A percentile compares a stretch with the other conserved stretches of the same genome.
Evolutionary conservation across 495 filamentous ascomycete genomes (phyloP).

Genomic region (Hypoxylon intermedium): DNA sequence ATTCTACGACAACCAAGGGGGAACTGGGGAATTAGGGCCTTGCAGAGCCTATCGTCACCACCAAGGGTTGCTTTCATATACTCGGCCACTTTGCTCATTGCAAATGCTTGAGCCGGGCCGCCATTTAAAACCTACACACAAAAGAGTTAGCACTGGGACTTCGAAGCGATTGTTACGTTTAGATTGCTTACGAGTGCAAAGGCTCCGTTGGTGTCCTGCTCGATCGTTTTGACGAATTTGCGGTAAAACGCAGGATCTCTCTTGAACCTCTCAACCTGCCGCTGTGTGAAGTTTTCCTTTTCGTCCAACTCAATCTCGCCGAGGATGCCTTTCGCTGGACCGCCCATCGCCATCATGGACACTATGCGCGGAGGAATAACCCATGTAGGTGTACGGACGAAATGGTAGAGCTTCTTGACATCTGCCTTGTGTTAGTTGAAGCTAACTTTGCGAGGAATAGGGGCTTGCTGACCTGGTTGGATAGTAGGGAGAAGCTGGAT

Average conservation of each 20-base stretch:
- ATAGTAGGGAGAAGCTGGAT: constrained; percentile 69
- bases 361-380: constrained; percentile 61
- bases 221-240: constrained; percentile 39
- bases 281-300: constrained; percentile 45
- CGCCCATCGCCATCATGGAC: constrained; percentile 53
- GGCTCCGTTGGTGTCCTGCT: constrained; percentile 32
- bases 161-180: background rate
- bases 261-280: constrained; percentile 57
- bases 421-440: constrained; percentile 40
- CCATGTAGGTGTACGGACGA: constrained; percentile 71
- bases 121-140: constrained; percentile 45
- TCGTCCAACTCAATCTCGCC: constrained; percentile 43
- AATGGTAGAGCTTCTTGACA: constrained; percentile 54
- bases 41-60: constrained; percentile 45
- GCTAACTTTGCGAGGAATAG: constrained; percentile 48
- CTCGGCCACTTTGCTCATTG: constrained; percentile 30
- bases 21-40: constrained; percentile 69
- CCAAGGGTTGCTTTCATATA: constrained; percentile 43
- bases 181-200: constrained; percentile 38
- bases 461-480: constrained; percentile 55
- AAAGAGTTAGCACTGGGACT: constrained; percentile 28
- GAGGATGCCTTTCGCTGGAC: constrained; percentile 37
- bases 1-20: constrained; percentile 70
- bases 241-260: constrained; percentile 39
- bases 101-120: constrained; percentile 39